A percentile compares a stretch with the other conserved stretches of the same genome.
These are phyloP conservation scores for Plasmodium inui DNA, from an alignment of 169 alveolate species.

Conservation along the genomic window DNA sequence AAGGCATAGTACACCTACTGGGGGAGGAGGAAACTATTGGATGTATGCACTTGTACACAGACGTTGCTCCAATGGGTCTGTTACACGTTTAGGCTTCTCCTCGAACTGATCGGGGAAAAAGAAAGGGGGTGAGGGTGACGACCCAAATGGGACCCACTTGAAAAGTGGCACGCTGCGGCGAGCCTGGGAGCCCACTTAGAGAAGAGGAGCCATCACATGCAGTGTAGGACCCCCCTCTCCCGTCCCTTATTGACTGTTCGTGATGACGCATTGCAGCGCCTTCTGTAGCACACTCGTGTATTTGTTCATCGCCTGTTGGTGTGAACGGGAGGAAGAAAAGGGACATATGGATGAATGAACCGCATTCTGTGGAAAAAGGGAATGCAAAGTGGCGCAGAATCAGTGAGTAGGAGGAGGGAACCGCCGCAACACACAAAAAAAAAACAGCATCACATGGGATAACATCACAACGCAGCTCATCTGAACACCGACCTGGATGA, in stretches of 20 bases:
- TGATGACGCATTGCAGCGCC: slow-evolving; percentile 60
- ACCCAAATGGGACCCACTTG: not conserved
- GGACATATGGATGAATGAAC: not conserved
- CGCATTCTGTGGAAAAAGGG: not conserved
- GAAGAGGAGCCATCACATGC: not conserved
- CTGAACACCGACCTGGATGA: slow-evolving; percentile 28
- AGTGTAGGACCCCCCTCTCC: not conserved
- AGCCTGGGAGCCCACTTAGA: not conserved
- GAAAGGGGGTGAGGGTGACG: not conserved
- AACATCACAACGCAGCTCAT: not conserved
- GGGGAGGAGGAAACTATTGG: not conserved
- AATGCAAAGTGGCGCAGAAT: not conserved
- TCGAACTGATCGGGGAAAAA: not conserved
- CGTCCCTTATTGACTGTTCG: not conserved
- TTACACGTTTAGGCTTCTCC: not conserved
- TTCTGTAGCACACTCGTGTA: slow-evolving; percentile 65
- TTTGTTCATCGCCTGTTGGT: slow-evolving; percentile 63
- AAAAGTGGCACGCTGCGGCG: not conserved
- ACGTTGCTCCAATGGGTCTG: not conserved
- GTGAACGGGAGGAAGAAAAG: not conserved
- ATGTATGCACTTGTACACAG: not conserved
- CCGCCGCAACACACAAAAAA: no score
- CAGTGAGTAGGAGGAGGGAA: no score
- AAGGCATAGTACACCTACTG: not conserved
- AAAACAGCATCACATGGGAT: not conserved